phyloP scores from a whole-genome alignment of 2,329 filamentous ascomycete genomes.

The Botryotinia globosa region DNA sequence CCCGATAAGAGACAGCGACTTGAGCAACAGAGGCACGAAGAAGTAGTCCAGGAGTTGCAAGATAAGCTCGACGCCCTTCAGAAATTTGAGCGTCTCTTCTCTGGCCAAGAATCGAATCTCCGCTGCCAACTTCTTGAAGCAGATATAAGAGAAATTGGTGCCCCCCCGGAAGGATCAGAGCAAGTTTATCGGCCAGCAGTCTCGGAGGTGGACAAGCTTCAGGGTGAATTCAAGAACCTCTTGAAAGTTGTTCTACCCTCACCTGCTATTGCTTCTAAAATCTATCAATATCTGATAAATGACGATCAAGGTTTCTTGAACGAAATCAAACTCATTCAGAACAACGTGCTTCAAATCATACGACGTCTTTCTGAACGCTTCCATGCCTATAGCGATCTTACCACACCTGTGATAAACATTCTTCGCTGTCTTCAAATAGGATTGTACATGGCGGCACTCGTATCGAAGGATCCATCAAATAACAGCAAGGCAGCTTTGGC shows the following conservation, averaged over 20 bases:
- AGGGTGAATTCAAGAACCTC: slow-evolving; percentile 79
- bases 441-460: slow-evolving; percentile 55
- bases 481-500: slow-evolving; percentile 22
- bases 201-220: slow-evolving; percentile 68
- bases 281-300: slow-evolving; percentile 28
- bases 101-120: slow-evolving; percentile 65
- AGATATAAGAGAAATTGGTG: slow-evolving; percentile 62
- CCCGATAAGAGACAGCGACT: slow-evolving; percentile 67
- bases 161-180: slow-evolving; percentile 60
- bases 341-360: slow-evolving; percentile 66
- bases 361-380: slow-evolving; percentile 67
- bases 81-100: slow-evolving; percentile 64
- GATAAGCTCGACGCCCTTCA: slow-evolving; percentile 58
- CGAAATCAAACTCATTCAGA: slow-evolving; percentile 45
- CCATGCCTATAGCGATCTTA: slow-evolving; percentile 81
- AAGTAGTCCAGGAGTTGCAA: slow-evolving; percentile 55
- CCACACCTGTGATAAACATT: slow-evolving; percentile 72
- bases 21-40: slow-evolving; percentile 57
- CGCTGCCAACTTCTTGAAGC: slow-evolving; percentile 61
- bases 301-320: slow-evolving; percentile 43
- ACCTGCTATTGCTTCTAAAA: slow-evolving; percentile 20
- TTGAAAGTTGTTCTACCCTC: slow-evolving; percentile 48
- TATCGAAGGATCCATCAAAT: slow-evolving; percentile 15
- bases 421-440: slow-evolving; percentile 77
- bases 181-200: slow-evolving; percentile 68